Base-by-base conservation (phyloP, 73 alveolate species). In the Paramecium bursaria region DNA sequence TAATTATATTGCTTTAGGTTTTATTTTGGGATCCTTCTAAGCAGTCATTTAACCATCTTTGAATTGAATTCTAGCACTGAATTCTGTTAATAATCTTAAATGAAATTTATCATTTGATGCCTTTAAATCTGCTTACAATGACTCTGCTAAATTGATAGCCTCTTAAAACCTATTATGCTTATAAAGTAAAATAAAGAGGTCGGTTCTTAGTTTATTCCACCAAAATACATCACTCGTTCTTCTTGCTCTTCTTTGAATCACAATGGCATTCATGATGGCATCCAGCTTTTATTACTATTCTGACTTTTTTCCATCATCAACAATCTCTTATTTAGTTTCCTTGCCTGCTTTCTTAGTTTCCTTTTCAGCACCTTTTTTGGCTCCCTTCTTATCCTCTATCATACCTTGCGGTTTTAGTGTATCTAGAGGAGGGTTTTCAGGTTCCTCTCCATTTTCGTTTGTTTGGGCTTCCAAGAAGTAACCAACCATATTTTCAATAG, bases 161-260 rank as follows among this genome's bases (percentile, higher is more conserved):
- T 55, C 76, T 0, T 55, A 48, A 55, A 30, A 31, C 17, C 76
- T 3, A 55, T 55, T 55, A 14, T 55, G 76, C 17, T 50, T 23
- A 29, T 55, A 55, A 17, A 55, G 33, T 29, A 55, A 30, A 4
- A 55, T 6, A 0, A 42, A 30, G 4, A 55, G 33, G 26, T 55
- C 76, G 3, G 76, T 55, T 55, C 76, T 55, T 55, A 55, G 33
- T n/a, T 55, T 55, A 27, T 30, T 55, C 76, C 76, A 55, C 27
- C 17, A 55, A 55, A n/a, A 55, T 1, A 55, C 14, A 55, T 55
- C 33, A 30, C 21, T 17, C 33, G 76, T 30, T n/a, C 33, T 48
- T 6, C 76, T 55, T 2, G 76, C 33, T 55, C 33, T 55, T 29
- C 76, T 27, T 4, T 48, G 15, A n/a, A 30, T 50, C 13, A 55